Conservation (phyloP, 2,329 filamentous ascomycete species). For the Sarocladiaceae sp. region DNA sequence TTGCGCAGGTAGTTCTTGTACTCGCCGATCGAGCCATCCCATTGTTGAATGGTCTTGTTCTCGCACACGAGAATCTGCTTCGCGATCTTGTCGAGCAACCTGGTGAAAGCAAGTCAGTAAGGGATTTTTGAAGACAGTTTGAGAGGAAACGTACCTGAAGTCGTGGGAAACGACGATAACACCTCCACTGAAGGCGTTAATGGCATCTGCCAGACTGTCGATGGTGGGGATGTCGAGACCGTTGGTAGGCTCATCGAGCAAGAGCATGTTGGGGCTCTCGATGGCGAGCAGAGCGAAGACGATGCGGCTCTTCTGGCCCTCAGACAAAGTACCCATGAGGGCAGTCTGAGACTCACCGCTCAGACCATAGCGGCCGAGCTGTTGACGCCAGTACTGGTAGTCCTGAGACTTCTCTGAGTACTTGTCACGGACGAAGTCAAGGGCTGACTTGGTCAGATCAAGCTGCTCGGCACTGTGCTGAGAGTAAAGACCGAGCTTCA, state of each 20-base stretch:
- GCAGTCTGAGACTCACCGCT: constrained; percentile 92
- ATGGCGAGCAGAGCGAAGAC: constrained; percentile 96
- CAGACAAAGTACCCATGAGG: constrained; percentile 95
- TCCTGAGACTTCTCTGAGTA: constrained; percentile 87
- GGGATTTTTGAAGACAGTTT: too few relatives aligned
- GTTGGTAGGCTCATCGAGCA: constrained; percentile 98
- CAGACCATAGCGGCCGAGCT: constrained; percentile 91
- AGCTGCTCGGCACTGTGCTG: constrained; percentile 99
- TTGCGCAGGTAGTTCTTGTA: constrained; percentile 99
- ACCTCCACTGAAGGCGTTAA: constrained; percentile 94
- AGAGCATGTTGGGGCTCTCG: constrained; percentile 93
- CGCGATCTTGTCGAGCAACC: constrained; percentile 97
- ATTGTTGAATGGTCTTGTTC: constrained; percentile 87
- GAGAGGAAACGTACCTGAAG: constrained; percentile 68
- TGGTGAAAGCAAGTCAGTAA: constrained; percentile 26
- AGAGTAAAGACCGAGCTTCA: constrained; percentile 97
- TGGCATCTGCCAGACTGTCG: constrained; percentile 93
- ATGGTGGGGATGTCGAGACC: constrained; percentile 98
- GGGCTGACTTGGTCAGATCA: constrained; percentile 92
- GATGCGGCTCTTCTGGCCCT: constrained; percentile 97
- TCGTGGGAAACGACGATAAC: constrained; percentile 98
- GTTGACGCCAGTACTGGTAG: constrained; percentile 99
- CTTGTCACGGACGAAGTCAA: constrained; percentile 97
- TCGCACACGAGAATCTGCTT: constrained; percentile 99
- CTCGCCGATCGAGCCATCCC: constrained; percentile 83